phyloP scores from a whole-genome alignment of 306 rosid species.

The Sphenostylis stenocarpa region DNA sequence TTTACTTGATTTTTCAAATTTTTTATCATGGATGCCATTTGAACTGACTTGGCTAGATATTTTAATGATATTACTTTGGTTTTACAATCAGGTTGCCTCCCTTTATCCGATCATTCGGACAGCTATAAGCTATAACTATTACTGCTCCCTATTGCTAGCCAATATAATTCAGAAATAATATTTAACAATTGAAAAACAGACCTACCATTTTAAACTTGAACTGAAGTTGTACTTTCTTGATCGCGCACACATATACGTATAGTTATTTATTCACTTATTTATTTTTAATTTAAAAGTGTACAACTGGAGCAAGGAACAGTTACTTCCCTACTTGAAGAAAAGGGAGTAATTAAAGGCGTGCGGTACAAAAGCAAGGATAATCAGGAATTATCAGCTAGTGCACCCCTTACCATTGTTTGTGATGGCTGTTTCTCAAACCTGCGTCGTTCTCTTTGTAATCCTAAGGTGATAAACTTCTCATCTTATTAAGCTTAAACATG shows the following conservation, averaged over 20 bases:
- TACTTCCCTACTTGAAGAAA: slow-evolving; percentile 85
- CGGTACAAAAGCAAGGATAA: slow-evolving; percentile 74
- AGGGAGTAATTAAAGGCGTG: slow-evolving; percentile 80
- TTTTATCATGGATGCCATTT: not conserved
- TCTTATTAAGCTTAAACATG: not conserved
- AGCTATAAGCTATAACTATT: not conserved
- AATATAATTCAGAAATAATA: not conserved
- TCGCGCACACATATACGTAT: not conserved
- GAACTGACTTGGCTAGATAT: not conserved
- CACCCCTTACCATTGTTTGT: slow-evolving; percentile 90
- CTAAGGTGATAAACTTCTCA: slow-evolving; percentile 57
- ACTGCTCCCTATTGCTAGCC: not conserved
- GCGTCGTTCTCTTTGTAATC: slow-evolving; percentile 87
- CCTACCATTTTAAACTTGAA: slow-evolving; percentile 10
- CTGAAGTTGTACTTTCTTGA: not conserved
- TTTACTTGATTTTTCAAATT: slow-evolving; percentile 1
- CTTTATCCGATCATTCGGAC: not conserved
- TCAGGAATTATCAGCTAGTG: slow-evolving; percentile 64
- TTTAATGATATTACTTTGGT: not conserved
- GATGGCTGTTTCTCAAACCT: slow-evolving; percentile 97
- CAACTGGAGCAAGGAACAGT: slow-evolving; percentile 86
- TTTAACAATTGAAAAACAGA: not conserved
- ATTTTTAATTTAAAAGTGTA: slow-evolving; percentile 48
- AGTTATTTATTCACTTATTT: not conserved
- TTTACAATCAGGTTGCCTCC: not conserved